A percentile compares a stretch with the other conserved stretches of the same genome.
phyloP scores from a whole-genome alignment of 371 early-diverging fungal genomes.

The Saksenaea vasiformis region DNA sequence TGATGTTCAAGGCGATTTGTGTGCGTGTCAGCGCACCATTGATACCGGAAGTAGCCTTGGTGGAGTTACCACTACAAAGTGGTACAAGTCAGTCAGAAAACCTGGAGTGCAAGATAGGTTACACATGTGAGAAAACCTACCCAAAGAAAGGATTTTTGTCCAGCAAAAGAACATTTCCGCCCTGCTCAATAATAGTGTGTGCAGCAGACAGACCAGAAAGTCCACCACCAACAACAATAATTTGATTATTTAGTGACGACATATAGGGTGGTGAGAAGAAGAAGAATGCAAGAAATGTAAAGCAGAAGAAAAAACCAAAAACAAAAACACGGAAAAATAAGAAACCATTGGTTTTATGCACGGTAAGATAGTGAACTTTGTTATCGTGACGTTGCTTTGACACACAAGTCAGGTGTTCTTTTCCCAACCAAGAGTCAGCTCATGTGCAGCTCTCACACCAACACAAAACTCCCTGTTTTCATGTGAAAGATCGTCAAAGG shows the following conservation, averaged over 20 bases:
- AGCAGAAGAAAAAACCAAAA: slow-evolving; percentile 7
- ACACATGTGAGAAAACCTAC: slow-evolving; percentile 26
- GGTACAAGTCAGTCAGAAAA: slow-evolving; percentile 9
- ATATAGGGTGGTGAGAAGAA: slow-evolving; percentile 6
- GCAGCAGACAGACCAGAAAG: slow-evolving; percentile 89
- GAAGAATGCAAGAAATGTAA: slow-evolving; percentile 6
- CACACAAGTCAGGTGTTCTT: slow-evolving; percentile 5
- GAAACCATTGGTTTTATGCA: slow-evolving; percentile 8
- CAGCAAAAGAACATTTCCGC: slow-evolving; percentile 82
- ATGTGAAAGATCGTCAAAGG: slow-evolving; percentile 5
- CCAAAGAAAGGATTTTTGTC: slow-evolving; percentile 93
- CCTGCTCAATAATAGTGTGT: slow-evolving; percentile 84
- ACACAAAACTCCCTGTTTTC: not conserved
- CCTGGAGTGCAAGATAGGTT: not conserved
- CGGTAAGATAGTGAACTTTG: not conserved
- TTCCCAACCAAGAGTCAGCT: not conserved
- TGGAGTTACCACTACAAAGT: slow-evolving; percentile 75
- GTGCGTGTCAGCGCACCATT: slow-evolving; percentile 92
- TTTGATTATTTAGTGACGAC: slow-evolving; percentile 58
- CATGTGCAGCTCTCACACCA: slow-evolving; percentile 6
- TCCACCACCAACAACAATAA: slow-evolving; percentile 92
- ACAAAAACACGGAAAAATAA: slow-evolving; percentile 1
- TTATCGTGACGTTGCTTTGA: slow-evolving; percentile 2
- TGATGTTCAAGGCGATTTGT: slow-evolving; percentile 62
- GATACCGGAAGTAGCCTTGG: slow-evolving; percentile 98